Conservation (phyloP, 2,329 filamentous ascomycete genomes). For the Fusarium cyanostomum region DNA sequence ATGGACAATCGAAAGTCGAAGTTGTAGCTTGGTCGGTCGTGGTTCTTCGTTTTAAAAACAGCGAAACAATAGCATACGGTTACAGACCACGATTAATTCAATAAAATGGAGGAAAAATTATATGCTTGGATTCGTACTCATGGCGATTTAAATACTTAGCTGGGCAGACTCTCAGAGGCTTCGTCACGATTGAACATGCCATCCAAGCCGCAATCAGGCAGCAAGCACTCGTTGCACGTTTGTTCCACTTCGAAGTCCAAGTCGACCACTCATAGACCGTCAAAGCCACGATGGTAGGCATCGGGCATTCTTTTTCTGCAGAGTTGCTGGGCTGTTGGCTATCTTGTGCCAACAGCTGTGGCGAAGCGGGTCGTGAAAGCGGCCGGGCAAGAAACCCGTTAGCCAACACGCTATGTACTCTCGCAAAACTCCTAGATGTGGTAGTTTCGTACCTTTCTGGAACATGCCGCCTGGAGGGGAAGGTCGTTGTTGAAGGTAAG, state of each 20-base stretch:
- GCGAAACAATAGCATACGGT: no score
- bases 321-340: neutral
- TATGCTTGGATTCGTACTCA: neutral
- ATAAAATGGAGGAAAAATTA: no score
- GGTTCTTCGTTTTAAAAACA: no score
- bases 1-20: no score
- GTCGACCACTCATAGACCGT: neutral
- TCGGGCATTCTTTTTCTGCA: neutral
- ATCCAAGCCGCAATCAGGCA: neutral
- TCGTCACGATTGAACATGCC: neutral
- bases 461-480: no score
- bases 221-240: neutral
- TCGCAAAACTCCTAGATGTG: no score
- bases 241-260: neutral
- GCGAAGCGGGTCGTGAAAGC: neutral
- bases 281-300: neutral
- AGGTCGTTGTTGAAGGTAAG: no score
- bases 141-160: neutral
- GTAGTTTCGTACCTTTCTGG: no score
- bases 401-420: neutral
- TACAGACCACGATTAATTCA: no score
- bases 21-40: no score
- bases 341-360: neutral
- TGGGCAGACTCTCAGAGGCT: neutral
- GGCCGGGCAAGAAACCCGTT: neutral